Evolutionary conservation across 176 grass and related monocot species (phyloP), one percentile per base, ranked within the genome.

Genomic region (Cenchrus fungigraminus): DNA sequence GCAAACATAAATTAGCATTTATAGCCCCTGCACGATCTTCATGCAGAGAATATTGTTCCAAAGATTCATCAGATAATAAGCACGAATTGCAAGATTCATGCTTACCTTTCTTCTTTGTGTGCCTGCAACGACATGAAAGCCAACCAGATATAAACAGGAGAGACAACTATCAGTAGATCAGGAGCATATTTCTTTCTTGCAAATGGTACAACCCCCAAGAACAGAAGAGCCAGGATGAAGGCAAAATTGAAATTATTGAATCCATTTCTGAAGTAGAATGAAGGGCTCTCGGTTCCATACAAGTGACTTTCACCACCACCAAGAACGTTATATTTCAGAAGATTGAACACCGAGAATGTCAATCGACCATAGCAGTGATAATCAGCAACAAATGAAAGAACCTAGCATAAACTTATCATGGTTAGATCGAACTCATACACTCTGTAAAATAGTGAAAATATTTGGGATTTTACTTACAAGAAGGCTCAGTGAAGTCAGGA

Each of bases 241-340:
- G 92, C 89, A 73, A 96, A 96, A 82, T 98, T 98, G 79, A 98
- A 98, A 88, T 96, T 96, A 86, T 92, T 98, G 67, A 98, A 98
- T 81, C 81, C 97, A 87, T 98, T 98, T 78, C 82, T 90, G 42
- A 98, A 92, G 86, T 98, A 98, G 60, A 98, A 98, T 20, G 29
- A 82, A 59, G 64, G n/a, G 34, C 73, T 91, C 71, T 98, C 97
- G 11, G 93, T 96, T 90, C 97, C 97, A 84, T 98, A 96, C 57
- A 98, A 81, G 82, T 95, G 86, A 86, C 97, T 96, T 83, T 94
- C 91, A 69, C 97, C 97, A 73, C 95, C 95, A 84, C 97, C 97
- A 83, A 89, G 17, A 52, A 95, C 90, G 63, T 98, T 98, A 82
- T 98, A 98, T 81, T 94, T 90, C 54, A 98, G 77, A 86, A 98